Evolutionary conservation across 768 basidiomycete species (phyloP).

Genomic region (Russula emetica): DNA sequence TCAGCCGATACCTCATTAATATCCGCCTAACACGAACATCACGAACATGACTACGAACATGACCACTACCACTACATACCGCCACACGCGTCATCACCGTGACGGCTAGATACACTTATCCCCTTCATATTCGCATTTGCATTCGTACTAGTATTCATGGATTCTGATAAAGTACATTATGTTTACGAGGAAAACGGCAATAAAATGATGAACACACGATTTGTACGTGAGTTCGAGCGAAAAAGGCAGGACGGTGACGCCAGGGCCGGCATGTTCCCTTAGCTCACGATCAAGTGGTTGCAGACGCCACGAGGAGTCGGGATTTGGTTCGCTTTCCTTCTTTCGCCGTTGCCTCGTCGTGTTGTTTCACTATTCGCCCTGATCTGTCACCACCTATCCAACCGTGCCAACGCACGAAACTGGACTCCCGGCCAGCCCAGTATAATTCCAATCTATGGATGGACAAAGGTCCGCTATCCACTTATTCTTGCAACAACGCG

Average conservation of each 20-base stretch:
- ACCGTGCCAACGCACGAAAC: constrained; percentile 66
- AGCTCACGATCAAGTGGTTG: not conserved
- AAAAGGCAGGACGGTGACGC: constrained; percentile 21
- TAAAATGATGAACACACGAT: not conserved
- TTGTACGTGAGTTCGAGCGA: constrained; percentile 1
- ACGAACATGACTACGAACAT: constrained; percentile 7
- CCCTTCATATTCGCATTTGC: not conserved
- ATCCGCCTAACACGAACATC: not conserved
- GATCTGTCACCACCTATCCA: constrained; percentile 15
- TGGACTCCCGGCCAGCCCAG: constrained; percentile 65
- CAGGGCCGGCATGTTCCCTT: constrained; percentile 4
- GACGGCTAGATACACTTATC: not conserved
- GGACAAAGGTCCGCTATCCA: constrained; percentile 28
- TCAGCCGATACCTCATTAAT: constrained; percentile 1
- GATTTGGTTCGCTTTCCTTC: constrained; percentile 15
- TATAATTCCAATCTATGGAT: constrained; percentile 47
- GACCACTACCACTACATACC: too few species aligned
- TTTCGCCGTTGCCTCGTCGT: constrained; percentile 24
- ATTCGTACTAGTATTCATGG: not conserved
- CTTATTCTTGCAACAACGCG: constrained; percentile 5
- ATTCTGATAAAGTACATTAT: constrained; percentile 1
- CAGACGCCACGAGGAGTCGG: constrained; percentile 14
- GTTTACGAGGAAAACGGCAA: not conserved
- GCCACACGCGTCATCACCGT: too few species aligned
- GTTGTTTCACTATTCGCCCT: constrained; percentile 22